phyloP scores from a whole-genome alignment of 2,329 filamentous ascomycete species.

The Lachnum nothofagi region DNA sequence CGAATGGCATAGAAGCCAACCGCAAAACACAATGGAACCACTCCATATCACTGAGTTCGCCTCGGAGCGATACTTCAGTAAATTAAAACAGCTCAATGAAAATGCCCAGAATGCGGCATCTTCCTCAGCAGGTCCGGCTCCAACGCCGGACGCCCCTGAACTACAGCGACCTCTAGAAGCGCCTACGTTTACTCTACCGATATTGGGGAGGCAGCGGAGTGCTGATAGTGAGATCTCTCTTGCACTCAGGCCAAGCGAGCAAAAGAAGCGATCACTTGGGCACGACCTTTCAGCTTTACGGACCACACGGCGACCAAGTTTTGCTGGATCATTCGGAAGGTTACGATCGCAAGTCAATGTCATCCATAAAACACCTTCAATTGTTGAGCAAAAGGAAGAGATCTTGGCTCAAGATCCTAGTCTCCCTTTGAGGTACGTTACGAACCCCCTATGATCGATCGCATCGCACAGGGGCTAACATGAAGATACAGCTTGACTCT shows the following conservation, averaged over 20 bases:
- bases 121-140: constrained; percentile 28
- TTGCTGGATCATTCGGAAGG: constrained; percentile 30
- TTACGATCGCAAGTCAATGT: constrained; percentile 30
- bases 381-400: constrained; percentile 28
- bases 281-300: constrained; percentile 30
- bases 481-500: constrained; percentile 38
- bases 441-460: background rate
- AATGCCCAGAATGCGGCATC: constrained; percentile 34
- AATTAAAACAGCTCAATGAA: constrained; percentile 51
- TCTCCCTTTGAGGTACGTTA: constrained; percentile 20
- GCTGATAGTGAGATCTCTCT: constrained; percentile 20
- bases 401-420: constrained; percentile 25
- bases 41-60: constrained; percentile 62
- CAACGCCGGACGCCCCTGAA: constrained; percentile 4
- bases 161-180: constrained; percentile 14
- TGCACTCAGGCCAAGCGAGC: constrained; percentile 25
- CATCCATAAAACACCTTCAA: constrained; percentile 26
- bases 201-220: constrained; percentile 27
- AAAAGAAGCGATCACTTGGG: constrained; percentile 32
- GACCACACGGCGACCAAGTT: constrained; percentile 30
- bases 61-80: constrained; percentile 59
- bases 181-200: constrained; percentile 30
- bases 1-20: constrained; percentile 29
- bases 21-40: constrained; percentile 49
- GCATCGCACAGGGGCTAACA: constrained; percentile 9